Base-by-base conservation (phyloP, 2,329 filamentous ascomycete genomes). In the Sporothrix protearum region DNA sequence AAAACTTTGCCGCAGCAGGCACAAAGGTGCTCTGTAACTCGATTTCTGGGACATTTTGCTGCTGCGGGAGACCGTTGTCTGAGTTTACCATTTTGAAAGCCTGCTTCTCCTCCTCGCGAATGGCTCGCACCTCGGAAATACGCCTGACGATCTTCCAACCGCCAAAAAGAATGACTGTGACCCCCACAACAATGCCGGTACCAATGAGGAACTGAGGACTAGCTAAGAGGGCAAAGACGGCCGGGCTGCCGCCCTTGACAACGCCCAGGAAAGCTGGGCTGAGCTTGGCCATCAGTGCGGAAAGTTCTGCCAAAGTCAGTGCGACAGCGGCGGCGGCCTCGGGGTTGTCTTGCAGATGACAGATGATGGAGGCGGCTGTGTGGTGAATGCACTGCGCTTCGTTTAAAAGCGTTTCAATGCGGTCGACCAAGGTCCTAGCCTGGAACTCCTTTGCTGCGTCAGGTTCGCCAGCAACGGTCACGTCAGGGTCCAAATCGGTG, bases 101-200 rank as follows among this genome's bases (percentile, higher is more conserved):
- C 69, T 74, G 73, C 68, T 77, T 76, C 70, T 74, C 73, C 47
- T 78, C 76, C 57, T 78, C 79, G 19, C 72, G 73, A 53, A 59
- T 39, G 3, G 77, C 75, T 70, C 80, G 79, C 25, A 78, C 78
- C 70, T 86, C 85, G 72, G 81, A 80, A 75, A 98, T 92, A 76
- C 89, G 91, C 85, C 97, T 96, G 81, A 99, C 90, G 79, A 99
- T 97, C 82, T 97, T 98, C 87, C 93, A 98, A 5, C 96, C 95
- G 70, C 96, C 96, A 73, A 99, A 93, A 79, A 96, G 94, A 77
- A 99, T 93, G 9, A 98, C 90, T 0, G 96, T 98, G n/a, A 97
- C 90, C 16, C 96, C 96, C 0, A 97, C 89, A 0, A 92, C 93
- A 16, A 97, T 89, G 57, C 94, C 92, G 0, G 92, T 93, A 3